phyloP scores from a whole-genome alignment of 2,329 filamentous ascomycete species.

The Aspergillus amoenus region DNA sequence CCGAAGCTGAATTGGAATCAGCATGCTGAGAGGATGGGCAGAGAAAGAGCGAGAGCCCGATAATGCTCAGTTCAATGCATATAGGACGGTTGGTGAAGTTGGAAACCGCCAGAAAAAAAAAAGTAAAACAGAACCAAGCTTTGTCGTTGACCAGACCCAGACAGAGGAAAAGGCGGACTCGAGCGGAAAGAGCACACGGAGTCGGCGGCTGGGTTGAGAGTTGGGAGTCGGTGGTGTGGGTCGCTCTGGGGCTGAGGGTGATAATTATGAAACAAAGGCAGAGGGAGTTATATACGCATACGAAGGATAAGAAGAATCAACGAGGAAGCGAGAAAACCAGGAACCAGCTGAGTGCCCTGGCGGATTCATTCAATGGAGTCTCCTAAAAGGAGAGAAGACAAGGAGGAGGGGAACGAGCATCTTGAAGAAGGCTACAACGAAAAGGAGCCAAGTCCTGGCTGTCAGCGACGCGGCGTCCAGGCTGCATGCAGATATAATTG shows the following conservation, averaged over 20 bases:
- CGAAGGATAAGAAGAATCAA: neutral
- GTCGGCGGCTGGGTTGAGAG: constrained; percentile 8
- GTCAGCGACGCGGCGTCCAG: constrained; percentile 4
- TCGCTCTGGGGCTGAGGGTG: neutral
- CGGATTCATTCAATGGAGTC: neutral
- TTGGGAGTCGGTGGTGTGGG: neutral
- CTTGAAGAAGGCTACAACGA: neutral
- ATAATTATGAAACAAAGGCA: constrained; percentile 1
- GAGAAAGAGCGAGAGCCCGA: constrained; percentile 9
- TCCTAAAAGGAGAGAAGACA: neutral
- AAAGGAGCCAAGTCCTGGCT: neutral
- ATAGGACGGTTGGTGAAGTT: neutral
- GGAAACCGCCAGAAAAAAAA: neutral
- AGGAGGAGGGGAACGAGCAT: neutral
- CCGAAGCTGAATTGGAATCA: constrained; percentile 19
- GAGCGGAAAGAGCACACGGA: constrained; percentile 1
- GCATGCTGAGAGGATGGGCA: constrained; percentile 19
- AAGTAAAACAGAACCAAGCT: neutral
- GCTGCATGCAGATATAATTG: constrained; percentile 5
- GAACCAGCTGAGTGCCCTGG: neutral
- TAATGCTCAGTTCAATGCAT: constrained; percentile 7
- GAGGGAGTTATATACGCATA: neutral
- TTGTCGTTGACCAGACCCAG: neutral
- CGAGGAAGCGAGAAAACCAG: neutral
- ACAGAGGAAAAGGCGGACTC: neutral